A percentile compares a stretch with the other conserved stretches of the same genome.
Evolutionary conservation across 257 asterid species (phyloP).

Genomic region (Catharanthus roseus): DNA sequence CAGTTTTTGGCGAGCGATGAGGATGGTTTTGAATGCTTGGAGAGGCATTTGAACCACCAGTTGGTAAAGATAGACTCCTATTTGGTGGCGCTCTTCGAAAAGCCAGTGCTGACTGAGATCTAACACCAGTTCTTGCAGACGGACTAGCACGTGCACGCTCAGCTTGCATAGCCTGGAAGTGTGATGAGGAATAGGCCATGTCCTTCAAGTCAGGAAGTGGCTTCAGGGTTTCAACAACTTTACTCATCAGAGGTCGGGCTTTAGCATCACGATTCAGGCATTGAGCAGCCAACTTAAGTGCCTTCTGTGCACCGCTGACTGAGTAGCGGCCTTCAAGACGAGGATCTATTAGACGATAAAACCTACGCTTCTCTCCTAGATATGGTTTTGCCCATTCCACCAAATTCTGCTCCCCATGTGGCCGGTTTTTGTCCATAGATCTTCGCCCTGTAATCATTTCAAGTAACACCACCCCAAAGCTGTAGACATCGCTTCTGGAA

Average conservation of each 20-base stretch:
- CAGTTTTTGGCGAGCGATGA: constrained; percentile 40
- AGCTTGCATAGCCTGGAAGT: constrained; percentile 52
- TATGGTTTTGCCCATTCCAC: constrained; percentile 72
- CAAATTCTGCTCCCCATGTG: constrained; percentile 59
- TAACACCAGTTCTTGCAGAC: constrained; percentile 23
- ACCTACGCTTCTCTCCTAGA: constrained; percentile 49
- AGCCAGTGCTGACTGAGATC: constrained; percentile 27
- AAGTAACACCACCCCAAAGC: constrained; percentile 79
- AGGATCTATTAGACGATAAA: constrained; percentile 57
- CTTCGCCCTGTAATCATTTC: constrained; percentile 62
- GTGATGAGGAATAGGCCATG: constrained; percentile 54
- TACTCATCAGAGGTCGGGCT: constrained; percentile 66
- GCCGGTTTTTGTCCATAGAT: constrained; percentile 63
- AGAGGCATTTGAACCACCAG: constrained; percentile 35
- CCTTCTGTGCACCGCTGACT: constrained; percentile 51
- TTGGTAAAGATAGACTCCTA: constrained; percentile 41
- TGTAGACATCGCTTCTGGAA: constrained; percentile 76
- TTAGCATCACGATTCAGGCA: constrained; percentile 72
- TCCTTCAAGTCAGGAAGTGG: constrained; percentile 52
- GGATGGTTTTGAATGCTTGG: constrained; percentile 33
- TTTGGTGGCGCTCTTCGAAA: constrained; percentile 34
- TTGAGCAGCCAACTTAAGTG: constrained; percentile 58
- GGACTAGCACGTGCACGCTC: constrained; percentile 29
- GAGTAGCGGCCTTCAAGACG: constrained; percentile 72
- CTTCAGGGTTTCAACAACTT: constrained; percentile 58